Conservation (phyloP, 1,284 basidiomycete genomes). For the Ustilago esculenta region DNA sequence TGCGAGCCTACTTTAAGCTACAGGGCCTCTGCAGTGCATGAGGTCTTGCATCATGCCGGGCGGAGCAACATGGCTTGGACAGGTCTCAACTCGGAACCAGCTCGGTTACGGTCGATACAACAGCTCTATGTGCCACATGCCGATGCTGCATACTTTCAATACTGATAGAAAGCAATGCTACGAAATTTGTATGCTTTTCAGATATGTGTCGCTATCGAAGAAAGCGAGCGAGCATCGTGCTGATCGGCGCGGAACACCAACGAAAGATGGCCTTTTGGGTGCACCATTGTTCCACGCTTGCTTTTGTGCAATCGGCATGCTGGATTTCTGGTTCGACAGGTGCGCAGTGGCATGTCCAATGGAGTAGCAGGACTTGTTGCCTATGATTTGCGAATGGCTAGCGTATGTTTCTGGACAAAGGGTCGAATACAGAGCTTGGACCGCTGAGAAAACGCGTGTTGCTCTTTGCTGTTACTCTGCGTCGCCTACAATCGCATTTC, state of each 20-base stretch:
- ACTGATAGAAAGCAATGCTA: background rate
- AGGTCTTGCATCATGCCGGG: background rate
- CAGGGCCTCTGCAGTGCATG: background rate
- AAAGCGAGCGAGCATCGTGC: no score
- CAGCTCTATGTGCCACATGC: slow-evolving; percentile 1
- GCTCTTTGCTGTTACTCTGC: slow-evolving; percentile 17
- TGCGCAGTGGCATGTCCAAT: no score
- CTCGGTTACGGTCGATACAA: slow-evolving; percentile 11
- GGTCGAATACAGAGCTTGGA: background rate
- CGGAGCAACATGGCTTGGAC: slow-evolving; percentile 2
- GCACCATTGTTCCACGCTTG: no score
- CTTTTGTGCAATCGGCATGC: no score
- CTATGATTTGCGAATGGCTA: no score
- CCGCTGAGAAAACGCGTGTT: background rate
- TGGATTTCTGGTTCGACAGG: no score
- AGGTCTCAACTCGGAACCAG: slow-evolving; percentile 19
- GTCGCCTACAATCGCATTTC: slow-evolving; percentile 3
- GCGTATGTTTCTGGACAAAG: background rate
- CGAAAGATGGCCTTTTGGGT: no score
- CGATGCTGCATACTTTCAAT: background rate
- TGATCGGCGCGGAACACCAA: no score
- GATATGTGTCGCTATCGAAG: no score
- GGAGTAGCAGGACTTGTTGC: no score
- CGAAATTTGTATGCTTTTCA: no score
- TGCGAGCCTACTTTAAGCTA: no score